Conservation (phyloP, 1,139 yeast genomes). For the Geotrichum europaeum region DNA sequence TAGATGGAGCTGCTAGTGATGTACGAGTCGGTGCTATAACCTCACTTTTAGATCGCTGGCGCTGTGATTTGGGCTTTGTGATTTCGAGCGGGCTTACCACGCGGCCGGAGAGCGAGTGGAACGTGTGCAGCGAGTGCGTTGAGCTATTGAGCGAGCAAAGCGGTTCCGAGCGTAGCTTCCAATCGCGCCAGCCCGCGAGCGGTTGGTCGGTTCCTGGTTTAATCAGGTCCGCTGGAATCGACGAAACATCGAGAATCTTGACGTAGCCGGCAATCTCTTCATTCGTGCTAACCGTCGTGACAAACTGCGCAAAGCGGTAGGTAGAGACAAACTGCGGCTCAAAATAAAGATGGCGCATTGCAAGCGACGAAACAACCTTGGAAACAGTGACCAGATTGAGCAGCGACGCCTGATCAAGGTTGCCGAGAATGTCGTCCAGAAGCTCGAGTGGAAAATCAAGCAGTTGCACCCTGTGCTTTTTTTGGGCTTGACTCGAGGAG, state of each 20-base stretch:
- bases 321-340: conserved; percentile 57
- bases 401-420: conserved; percentile 18
- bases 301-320: conserved; percentile 71
- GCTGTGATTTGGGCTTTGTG: background rate
- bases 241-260: conserved; percentile 51
- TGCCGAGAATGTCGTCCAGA: conserved; percentile 17
- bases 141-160: conserved; percentile 37
- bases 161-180: conserved; percentile 72
- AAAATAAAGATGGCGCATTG: conserved; percentile 39
- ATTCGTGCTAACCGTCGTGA: conserved; percentile 53
- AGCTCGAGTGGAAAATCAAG: conserved; percentile 22
- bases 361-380: conserved; percentile 12
- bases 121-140: background rate
- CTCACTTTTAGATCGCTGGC: conserved; percentile 2
- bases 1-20: background rate
- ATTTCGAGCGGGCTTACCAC: background rate
- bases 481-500: background rate
- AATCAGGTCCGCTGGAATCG: conserved; percentile 24
- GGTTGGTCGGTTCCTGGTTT: conserved; percentile 41
- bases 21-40: background rate
- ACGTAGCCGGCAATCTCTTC: conserved; percentile 53
- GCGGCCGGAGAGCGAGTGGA: background rate
- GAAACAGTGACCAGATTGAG: conserved; percentile 19
- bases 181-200: conserved; percentile 75
- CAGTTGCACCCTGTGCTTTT: background rate